These are phyloP conservation scores for Fusarium ramigenum DNA, from an alignment of 2,329 filamentous ascomycete genomes.

Conservation along the genomic window DNA sequence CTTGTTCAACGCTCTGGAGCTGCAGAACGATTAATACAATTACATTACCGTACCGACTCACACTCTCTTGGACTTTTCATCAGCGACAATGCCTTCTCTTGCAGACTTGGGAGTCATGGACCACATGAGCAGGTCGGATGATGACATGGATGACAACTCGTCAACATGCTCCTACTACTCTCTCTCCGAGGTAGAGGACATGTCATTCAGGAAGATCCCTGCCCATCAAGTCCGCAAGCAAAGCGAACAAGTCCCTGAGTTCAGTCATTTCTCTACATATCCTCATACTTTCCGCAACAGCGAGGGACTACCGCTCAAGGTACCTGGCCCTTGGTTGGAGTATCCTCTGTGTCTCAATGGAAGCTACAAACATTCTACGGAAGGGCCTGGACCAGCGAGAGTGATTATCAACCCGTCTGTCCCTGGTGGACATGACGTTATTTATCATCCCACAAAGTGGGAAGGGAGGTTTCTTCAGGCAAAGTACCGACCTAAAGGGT, in stretches of 20 bases:
- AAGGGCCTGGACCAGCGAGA: not conserved
- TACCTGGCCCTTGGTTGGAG: not conserved
- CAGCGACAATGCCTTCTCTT: not conserved
- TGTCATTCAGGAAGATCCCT: not conserved
- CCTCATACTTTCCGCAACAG: not conserved
- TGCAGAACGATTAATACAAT: not conserved
- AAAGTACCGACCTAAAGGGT: not conserved
- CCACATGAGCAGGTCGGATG: not conserved
- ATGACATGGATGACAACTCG: conserved; percentile 5
- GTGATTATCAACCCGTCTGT: conserved; percentile 1
- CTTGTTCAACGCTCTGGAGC: not conserved
- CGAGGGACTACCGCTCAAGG: not conserved
- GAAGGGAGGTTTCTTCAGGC: not conserved
- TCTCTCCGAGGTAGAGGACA: not conserved
- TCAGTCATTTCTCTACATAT: not conserved
- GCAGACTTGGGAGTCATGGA: not conserved
- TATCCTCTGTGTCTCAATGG: not conserved
- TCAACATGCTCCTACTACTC: conserved; percentile 13
- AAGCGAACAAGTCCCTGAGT: not conserved
- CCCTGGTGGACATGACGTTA: not conserved
- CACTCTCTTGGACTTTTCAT: fast-evolving
- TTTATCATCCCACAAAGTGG: not conserved
- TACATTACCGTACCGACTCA: not conserved
- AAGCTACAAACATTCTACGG: not conserved
- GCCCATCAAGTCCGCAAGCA: conserved; percentile 1